phyloP scores from a whole-genome alignment of 306 rosid species.

The Coriaria nepalensis region DNA sequence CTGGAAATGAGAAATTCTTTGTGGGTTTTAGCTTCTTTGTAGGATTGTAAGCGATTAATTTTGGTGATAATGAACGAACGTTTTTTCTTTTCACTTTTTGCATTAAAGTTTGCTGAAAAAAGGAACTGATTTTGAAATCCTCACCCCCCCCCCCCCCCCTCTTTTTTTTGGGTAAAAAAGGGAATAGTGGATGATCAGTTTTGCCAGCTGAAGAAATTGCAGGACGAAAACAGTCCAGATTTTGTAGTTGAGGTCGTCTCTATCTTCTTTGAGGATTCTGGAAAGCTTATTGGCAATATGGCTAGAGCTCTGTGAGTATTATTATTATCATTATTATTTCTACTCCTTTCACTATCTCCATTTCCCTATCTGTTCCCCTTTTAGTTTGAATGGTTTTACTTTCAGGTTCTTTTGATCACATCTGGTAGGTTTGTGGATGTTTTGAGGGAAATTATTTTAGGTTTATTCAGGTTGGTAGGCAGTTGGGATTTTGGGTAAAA shows the following conservation, averaged over 20 bases:
- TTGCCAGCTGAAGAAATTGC: conserved; percentile 54
- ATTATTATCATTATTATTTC: neutral
- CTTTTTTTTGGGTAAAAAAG: conserved; percentile 24
- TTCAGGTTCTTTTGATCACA: neutral
- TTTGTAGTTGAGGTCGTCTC: conserved; percentile 66
- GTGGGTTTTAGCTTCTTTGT: neutral
- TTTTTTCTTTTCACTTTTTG: neutral
- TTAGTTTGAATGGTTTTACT: neutral
- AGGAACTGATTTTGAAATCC: neutral
- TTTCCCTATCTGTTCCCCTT: neutral
- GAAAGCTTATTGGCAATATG: conserved; percentile 45
- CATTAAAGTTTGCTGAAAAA: neutral
- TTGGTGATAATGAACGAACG: too few species aligned
- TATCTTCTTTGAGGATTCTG: conserved; percentile 68
- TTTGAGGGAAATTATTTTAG: too few species aligned
- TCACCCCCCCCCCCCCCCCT: too few species aligned
- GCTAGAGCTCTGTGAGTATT: conserved; percentile 42
- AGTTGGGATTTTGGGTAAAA: too few species aligned
- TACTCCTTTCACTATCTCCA: neutral
- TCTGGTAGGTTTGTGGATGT: too few species aligned
- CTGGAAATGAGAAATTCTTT: neutral
- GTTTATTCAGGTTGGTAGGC: too few species aligned
- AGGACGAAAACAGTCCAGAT: conserved; percentile 58
- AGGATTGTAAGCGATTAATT: too few species aligned
- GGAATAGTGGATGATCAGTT: conserved; percentile 67